Evolutionary conservation across 768 basidiomycete genomes (phyloP), one percentile per base, ranked within the genome.

Genomic region (Amanita muscaria): DNA sequence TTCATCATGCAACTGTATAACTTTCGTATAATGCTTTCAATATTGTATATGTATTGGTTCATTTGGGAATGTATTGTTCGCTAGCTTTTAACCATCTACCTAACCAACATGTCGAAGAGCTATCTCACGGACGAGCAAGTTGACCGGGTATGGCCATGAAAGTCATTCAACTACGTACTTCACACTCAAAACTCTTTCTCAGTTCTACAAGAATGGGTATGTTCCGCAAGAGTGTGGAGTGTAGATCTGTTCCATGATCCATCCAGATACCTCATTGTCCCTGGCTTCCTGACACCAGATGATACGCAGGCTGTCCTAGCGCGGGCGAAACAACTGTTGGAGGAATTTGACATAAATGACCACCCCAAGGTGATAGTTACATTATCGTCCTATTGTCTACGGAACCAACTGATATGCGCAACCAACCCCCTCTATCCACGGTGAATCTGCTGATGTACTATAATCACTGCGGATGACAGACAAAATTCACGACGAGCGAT

Each of bases 401-500:
- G n/a, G n/a, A n/a, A n/a, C n/a, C n/a, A n/a, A n/a, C n/a, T n/a
- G n/a, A n/a, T n/a, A n/a, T n/a, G n/a, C n/a, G n/a, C n/a, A n/a
- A n/a, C n/a, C n/a, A n/a, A n/a, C n/a, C n/a, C n/a, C n/a, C n/a
- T n/a, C n/a, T n/a, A n/a, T n/a, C n/a, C n/a, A n/a, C n/a, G n/a
- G n/a, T n/a, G n/a, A n/a, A n/a, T n/a, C n/a, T n/a, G n/a, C n/a
- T n/a, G n/a, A n/a, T n/a, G n/a, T n/a, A n/a, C n/a, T n/a, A n/a
- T n/a, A n/a, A n/a, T n/a, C n/a, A n/a, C n/a, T n/a, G n/a, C n/a
- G n/a, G n/a, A n/a, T n/a, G 14, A 16, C 46, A 91, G 91, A 98
- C 92, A 10, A 86, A 79, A 57, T 99, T 99, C 64, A 87, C 84
- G 12, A 92, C 91, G 0, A 74, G 74, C 16, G 80, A 87, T 48